Conservation (phyloP, 2,329 filamentous ascomycete genomes). For the Fusarium tanahbumbuense region DNA sequence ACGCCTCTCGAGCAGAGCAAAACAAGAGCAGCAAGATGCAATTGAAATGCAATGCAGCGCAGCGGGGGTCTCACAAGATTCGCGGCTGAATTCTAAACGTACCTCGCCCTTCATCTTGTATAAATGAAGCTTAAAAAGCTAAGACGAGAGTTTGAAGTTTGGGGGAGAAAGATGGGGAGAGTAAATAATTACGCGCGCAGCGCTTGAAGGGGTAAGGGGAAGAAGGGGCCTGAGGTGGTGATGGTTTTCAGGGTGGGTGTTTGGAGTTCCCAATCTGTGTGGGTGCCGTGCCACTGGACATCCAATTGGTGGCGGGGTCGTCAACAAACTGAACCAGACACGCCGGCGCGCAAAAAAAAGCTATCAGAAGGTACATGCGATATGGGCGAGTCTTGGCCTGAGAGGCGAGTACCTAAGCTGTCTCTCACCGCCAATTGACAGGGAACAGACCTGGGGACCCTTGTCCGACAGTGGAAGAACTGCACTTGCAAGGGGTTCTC, state of each 20-base stretch:
- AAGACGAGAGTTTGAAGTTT: constrained; percentile 37
- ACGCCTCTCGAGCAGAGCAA: constrained; percentile 14
- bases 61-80: not conserved
- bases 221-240: constrained; percentile 47
- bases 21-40: constrained; percentile 8
- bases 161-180: constrained; percentile 38
- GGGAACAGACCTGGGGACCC: constrained; percentile 32
- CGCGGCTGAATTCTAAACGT: constrained; percentile 46
- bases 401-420: constrained; percentile 27
- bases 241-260: constrained; percentile 51
- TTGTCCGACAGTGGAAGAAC: constrained; percentile 28
- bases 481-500: constrained; percentile 41
- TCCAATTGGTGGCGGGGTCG: constrained; percentile 46
- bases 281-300: constrained; percentile 36
- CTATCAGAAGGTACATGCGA: constrained; percentile 24
- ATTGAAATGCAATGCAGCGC: constrained; percentile 4
- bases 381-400: constrained; percentile 17
- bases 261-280: constrained; percentile 48
- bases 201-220: constrained; percentile 48
- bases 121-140: constrained; percentile 40
- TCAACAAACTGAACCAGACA: constrained; percentile 32
- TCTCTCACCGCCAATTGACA: constrained; percentile 48
- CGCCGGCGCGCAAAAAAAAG: constrained; percentile 10
- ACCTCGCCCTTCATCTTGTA: constrained; percentile 69
- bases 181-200: constrained; percentile 51